phyloP scores from a whole-genome alignment of 2,329 filamentous ascomycete species.

The Xylariaceae sp. region DNA sequence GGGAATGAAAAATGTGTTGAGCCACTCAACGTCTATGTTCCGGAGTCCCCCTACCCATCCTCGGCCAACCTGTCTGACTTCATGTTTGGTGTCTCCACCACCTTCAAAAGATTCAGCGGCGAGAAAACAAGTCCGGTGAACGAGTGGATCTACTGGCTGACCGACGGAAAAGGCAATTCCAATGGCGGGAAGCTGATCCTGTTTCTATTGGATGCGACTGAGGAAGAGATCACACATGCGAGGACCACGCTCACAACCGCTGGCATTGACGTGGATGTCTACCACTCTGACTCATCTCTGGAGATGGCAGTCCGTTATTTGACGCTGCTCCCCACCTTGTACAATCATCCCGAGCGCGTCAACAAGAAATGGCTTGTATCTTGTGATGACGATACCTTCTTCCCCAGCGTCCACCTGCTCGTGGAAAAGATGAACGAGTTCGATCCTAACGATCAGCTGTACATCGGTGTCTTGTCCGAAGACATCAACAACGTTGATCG shows the following conservation, averaged over 20 bases:
- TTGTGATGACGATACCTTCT: slow-evolving; percentile 66
- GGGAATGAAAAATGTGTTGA: slow-evolving; percentile 43
- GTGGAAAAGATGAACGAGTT: slow-evolving; percentile 50
- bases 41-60: slow-evolving; percentile 48
- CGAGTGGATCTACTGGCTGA: slow-evolving; percentile 61
- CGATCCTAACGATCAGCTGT: slow-evolving; percentile 52
- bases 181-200: slow-evolving; percentile 57
- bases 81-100: slow-evolving; percentile 59
- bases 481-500: slow-evolving; percentile 58
- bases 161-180: slow-evolving; percentile 52
- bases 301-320: slow-evolving; percentile 60
- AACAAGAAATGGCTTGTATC: slow-evolving; percentile 59
- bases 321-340: slow-evolving; percentile 53
- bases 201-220: slow-evolving; percentile 51
- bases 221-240: slow-evolving; percentile 50
- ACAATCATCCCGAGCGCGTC: slow-evolving; percentile 47
- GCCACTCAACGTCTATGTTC: slow-evolving; percentile 50
- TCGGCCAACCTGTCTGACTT: slow-evolving; percentile 55
- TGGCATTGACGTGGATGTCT: slow-evolving; percentile 58
- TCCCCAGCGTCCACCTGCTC: slow-evolving; percentile 56
- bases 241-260: slow-evolving; percentile 44
- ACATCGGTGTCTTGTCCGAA: slow-evolving; percentile 61
- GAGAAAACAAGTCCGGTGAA: slow-evolving; percentile 51
- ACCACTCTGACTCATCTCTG: slow-evolving; percentile 49
- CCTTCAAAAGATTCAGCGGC: slow-evolving; percentile 53